phyloP scores from a whole-genome alignment of 2,329 filamentous ascomycete genomes.

The Clarireedia paspali region DNA sequence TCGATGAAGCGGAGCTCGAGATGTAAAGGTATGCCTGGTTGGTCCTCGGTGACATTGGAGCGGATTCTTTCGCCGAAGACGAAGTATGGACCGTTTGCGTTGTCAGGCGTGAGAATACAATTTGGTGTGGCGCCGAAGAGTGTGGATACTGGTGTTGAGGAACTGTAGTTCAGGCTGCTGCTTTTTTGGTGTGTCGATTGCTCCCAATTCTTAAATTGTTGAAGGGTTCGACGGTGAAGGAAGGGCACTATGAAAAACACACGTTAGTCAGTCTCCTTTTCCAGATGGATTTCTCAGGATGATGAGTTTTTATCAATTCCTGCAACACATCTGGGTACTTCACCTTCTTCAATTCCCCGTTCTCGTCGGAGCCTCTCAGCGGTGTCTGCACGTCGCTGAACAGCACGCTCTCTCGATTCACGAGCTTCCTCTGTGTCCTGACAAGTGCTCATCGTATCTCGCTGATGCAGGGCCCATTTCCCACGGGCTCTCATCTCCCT shows the following conservation, averaged over 20 bases:
- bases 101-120: conserved; percentile 44
- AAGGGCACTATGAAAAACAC: conserved; percentile 1
- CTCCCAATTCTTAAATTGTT: conserved; percentile 7
- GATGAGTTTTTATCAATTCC: not conserved
- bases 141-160: conserved; percentile 6
- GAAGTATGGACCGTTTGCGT: conserved; percentile 46
- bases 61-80: conserved; percentile 32
- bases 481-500: conserved; percentile 12
- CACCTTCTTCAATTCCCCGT: not conserved
- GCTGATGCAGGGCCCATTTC: conserved; percentile 4
- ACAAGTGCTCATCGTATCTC: conserved; percentile 6
- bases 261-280: not conserved
- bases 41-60: conserved; percentile 38
- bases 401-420: conserved; percentile 6
- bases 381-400: not conserved
- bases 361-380: conserved; percentile 5
- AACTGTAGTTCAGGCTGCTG: conserved; percentile 3
- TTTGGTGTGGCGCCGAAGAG: conserved; percentile 36
- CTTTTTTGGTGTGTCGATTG: not conserved
- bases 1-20: conserved; percentile 48
- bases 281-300: not conserved
- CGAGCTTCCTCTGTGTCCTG: conserved; percentile 8
- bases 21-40: conserved; percentile 40
- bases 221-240: conserved; percentile 6
- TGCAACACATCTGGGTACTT: not conserved